Base-by-base conservation (phyloP, 257 asterid genomes). In the Lithospermum erythrorhizon region DNA sequence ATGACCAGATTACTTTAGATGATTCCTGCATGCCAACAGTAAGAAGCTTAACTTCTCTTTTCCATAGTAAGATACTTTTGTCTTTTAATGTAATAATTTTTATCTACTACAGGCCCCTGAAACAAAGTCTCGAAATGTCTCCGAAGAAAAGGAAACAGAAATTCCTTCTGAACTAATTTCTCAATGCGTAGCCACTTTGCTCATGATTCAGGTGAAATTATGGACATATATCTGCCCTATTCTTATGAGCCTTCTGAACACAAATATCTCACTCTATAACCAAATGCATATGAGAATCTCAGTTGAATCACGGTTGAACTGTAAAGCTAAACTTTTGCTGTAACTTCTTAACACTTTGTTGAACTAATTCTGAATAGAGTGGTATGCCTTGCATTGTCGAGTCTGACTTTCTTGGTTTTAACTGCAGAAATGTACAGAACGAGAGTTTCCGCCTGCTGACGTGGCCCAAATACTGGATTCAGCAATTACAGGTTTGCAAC, bases 381-480 rank as follows among this genome's bases (percentile, higher is more conserved):
- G 41, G 3, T 32, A 5, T 32, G 41, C 6, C 9, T 32, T 32
- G 6, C 1, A 8, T 3, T 32, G 6, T 11, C 0, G 4, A 41
- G 17, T 41, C 49, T 41, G 49, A 25, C 30, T 56, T 23, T 56
- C 20, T 24, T 56, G 18, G 13, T 53, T 66, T 21, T 57, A n/a
- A 67, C 57, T 73, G 78, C 94, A 93, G 99, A 93, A 89, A 67
- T 89, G 96, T 67, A 89, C 97, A 13, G 96, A 89, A 65, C 78
- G 96, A 48, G 95, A 87, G 61, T 89, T 89, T 76, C 97, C 96
- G 52, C 99, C 99, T 4, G 82, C 89, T 1, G 90, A 86, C 19
- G 88, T 89, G 59, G 99, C 99, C 21, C 85, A 82, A 72, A 85
- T 89, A 71, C 73, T 93, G 37, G 97, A 93, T 75, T 93, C 91